Evolutionary conservation across 495 filamentous ascomycete species (phyloP), one percentile per base, ranked within the genome.

Genomic region (Aspergillus carlsbadensis): DNA sequence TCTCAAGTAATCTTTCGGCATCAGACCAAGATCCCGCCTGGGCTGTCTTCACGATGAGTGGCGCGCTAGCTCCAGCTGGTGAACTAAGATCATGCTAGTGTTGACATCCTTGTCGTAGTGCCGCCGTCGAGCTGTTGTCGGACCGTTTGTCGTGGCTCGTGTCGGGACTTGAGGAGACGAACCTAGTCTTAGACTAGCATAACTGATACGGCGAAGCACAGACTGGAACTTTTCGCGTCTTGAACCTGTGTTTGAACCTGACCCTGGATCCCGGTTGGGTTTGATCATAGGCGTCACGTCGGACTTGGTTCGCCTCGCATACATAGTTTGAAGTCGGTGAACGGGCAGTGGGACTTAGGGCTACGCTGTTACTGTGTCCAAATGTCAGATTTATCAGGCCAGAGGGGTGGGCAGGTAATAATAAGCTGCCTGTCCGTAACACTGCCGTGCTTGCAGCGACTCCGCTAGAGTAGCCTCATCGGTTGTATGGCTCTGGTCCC

Each of bases 81-180:
- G 69, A 68, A 11, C 58, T 63, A 18, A 79, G 57, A 54, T 79
- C 75, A 77, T 77, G 57, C 75, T 79, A 7, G 65, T 67, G 34
- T 64, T 64, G 6, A 67, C 57, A 41, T 68, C 62, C 44, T 57
- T 59, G 4, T 61, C 64, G 29, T 63, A 63, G 11, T 56, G 50
- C 48, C 63, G 56, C 8, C 53, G 34, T n/a, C 33, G 10, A n/a
- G 31, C 26, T 43, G n/a, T 5, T 35, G n/a, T 20, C n/a, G 49
- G 40, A n/a, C 56, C 34, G 26, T 44, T 58, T 7, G 59, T 52
- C 20, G 43, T 58, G 29, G 40, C 43, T n/a, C 51, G 57, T n/a
- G 47, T 34, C 10, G 56, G 50, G 39, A 21, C 46, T 36, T 2
- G 54, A 33, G 24, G 24, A 14, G 26, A 62, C 11, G 52, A 29